Base-by-base conservation (phyloP, 225 moss, liverwort and hornwort species). In the Anthoceros angustus region DNA sequence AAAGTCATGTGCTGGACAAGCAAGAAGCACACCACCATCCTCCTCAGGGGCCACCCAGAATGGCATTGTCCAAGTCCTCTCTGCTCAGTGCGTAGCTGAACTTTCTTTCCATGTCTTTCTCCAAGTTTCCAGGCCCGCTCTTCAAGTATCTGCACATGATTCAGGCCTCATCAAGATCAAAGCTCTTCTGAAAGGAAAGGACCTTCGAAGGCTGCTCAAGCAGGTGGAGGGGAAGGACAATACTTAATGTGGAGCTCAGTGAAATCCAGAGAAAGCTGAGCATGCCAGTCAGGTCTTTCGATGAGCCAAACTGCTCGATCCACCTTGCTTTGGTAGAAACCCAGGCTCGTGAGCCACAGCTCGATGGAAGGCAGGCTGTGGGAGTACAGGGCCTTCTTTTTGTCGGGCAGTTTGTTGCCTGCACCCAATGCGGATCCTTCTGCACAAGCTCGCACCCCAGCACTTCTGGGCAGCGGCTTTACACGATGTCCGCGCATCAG, bases 31-130 rank as follows among this genome's bases (percentile, higher is more conserved):
- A 32, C 32, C 32, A 32, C 32, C 4, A 32, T 32, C 32, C 32
- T 32, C 45, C 20, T 80, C 70, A 94, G 8, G 94, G 94, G 10
- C 94, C 94, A 62, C 94, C 94, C 23, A 88, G 80, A 41, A 94
- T 82, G 43, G 94, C 94, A 70, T 94, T 94, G 72, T 94, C 86
- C 43, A 94, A 79, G 68, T 94, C 94, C 42, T 94, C 94, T 67
- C 94, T 81, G 72, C 94, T 94, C 74, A 94, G 66, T 21, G 94
- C 94, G 62, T 94, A 94, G 71, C 94, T 94, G 64, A 94, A 94
- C 63, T 94, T 94, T 20, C 94, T 83, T 70, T 94, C 94, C 14
- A 94, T 72, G 61, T 94, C 90, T 49, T 87, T 81, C 49, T 90
- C 94, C 81, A 90, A 50, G 67, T 82, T 88, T 21, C 94, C 88